Percentiles rank a stretch among this genome's conserved stretches.
These are phyloP conservation scores for Cinnamomum micranthum DNA, from an alignment of 164 flowering plant genomes.

Conservation along the genomic window DNA sequence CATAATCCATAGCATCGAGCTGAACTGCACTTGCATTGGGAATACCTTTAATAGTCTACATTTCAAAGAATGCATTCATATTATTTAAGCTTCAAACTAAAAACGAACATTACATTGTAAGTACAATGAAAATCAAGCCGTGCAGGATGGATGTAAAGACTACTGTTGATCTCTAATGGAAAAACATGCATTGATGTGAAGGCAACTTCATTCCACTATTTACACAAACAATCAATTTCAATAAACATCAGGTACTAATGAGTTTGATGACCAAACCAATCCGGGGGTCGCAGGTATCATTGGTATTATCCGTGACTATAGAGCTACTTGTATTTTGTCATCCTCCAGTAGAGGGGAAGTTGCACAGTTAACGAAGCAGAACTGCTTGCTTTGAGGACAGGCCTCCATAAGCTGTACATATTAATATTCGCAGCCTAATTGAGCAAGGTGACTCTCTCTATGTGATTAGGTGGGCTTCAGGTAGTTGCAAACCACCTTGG, in stretches of 20 bases:
- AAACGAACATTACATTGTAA: background rate
- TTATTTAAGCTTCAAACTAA: slow-evolving; percentile 1
- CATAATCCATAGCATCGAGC: slow-evolving; percentile 66
- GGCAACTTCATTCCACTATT: background rate
- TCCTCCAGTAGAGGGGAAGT: no score
- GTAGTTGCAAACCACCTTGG: no score
- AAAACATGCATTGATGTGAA: background rate
- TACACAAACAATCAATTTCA: background rate
- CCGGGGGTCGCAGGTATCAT: no score
- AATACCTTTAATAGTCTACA: slow-evolving; percentile 69
- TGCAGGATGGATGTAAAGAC: background rate
- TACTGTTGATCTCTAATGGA: background rate
- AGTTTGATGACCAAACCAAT: background rate
- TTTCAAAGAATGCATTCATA: slow-evolving; percentile 3
- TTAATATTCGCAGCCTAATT: no score
- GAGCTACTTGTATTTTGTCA: no score
- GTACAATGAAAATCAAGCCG: background rate
- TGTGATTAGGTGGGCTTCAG: no score
- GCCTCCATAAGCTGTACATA: no score
- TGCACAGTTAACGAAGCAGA: no score
- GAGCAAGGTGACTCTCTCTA: no score
- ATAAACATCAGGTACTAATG: background rate
- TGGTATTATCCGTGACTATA: no score
- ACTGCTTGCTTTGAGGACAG: no score
- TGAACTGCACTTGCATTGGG: slow-evolving; percentile 72